phyloP scores from a whole-genome alignment of 441 rosid species.

The Gossypium schwendimanii region DNA sequence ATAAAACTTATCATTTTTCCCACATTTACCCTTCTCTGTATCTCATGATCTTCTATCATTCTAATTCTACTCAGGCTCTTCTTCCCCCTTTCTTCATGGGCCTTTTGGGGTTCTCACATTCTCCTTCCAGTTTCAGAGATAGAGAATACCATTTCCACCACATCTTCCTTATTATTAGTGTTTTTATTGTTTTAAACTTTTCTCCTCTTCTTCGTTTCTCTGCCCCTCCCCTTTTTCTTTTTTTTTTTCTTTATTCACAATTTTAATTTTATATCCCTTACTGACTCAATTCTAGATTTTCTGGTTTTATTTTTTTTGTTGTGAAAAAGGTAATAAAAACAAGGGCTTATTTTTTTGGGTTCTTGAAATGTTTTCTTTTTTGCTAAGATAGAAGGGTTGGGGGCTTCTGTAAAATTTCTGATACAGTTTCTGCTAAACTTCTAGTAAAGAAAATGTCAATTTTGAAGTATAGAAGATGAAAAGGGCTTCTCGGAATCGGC shows the following conservation, averaged over 20 bases:
- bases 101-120: slow-evolving; percentile 26
- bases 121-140: slow-evolving; percentile 15
- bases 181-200: not conserved
- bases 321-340: not conserved
- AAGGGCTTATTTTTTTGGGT: not conserved
- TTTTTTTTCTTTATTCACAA: not conserved
- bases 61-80: slow-evolving; percentile 7
- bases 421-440: not conserved
- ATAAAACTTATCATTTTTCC: slow-evolving; percentile 2
- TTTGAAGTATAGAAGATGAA: slow-evolving; percentile 18
- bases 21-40: slow-evolving; percentile 28
- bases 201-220: not conserved
- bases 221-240: not conserved
- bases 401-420: not conserved
- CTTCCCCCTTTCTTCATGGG: slow-evolving; percentile 22
- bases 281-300: slow-evolving; percentile 10
- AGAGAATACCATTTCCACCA: not conserved
- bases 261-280: not conserved
- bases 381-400: not conserved
- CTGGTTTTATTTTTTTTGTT: not conserved
- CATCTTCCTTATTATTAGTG: not conserved
- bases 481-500: slow-evolving; percentile 19
- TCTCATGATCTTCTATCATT: slow-evolving; percentile 12
- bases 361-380: not conserved
- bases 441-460: not conserved